Percentiles rank a stretch among this genome's conserved stretches.
phyloP scores from a whole-genome alignment of 352 stramenopile species.

The Globisporangium perplexum region DNA sequence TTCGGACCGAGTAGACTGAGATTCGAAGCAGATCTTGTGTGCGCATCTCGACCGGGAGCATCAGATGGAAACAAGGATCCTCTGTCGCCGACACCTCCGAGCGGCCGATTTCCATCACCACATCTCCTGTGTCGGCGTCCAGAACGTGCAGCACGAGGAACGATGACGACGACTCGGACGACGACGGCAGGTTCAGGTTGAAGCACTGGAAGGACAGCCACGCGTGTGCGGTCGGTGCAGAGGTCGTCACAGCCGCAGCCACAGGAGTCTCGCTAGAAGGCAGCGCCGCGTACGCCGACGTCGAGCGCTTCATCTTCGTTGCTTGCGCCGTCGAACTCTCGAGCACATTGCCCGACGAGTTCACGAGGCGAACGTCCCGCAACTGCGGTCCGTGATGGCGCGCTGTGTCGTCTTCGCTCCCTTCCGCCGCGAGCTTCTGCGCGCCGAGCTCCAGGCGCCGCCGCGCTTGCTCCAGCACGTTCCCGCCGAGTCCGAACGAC shows the following conservation, averaged over 20 bases:
- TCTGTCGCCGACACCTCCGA: constrained; percentile 67
- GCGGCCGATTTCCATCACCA: constrained; percentile 55
- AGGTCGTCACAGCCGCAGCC: neutral
- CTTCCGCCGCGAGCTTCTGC: constrained; percentile 1
- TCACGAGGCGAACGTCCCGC: constrained; percentile 7
- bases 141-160: constrained; percentile 71
- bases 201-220: constrained; percentile 87
- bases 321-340: neutral
- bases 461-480: constrained; percentile 39
- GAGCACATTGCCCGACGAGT: constrained; percentile 9
- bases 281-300: constrained; percentile 7
- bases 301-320: constrained; percentile 12
- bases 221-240: constrained; percentile 18
- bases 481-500: constrained; percentile 48
- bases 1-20: constrained; percentile 67
- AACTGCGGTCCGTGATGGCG: constrained; percentile 1
- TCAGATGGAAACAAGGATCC: constrained; percentile 75
- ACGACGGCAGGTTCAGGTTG: constrained; percentile 65
- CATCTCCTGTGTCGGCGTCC: constrained; percentile 30
- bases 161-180: constrained; percentile 26
- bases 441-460: constrained; percentile 11
- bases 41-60: constrained; percentile 62
- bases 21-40: constrained; percentile 45
- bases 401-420: neutral
- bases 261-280: neutral